Percentiles rank a stretch among this genome's conserved stretches.
These are phyloP conservation scores for Coemansia sp. DNA, from an alignment of 192 early-diverging fungal species.

Conservation along the genomic window DNA sequence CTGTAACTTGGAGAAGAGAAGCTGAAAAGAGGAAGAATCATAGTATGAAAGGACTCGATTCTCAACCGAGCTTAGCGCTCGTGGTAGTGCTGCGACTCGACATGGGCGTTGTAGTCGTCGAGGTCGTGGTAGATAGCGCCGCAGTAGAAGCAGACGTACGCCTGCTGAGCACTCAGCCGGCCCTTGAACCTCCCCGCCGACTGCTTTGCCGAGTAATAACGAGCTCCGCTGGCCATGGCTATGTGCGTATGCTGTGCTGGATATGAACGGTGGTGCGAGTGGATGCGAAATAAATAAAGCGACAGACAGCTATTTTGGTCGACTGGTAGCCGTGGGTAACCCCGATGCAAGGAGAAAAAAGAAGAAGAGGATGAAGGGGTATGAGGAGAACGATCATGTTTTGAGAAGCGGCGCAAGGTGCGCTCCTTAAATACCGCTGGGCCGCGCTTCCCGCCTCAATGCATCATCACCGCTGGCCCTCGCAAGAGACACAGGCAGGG, in stretches of 20 bases:
- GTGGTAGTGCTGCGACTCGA: conserved; percentile 52
- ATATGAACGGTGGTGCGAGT: not conserved
- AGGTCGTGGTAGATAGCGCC: conserved; percentile 47
- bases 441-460: not conserved
- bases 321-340: not conserved
- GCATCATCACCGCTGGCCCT: not conserved
- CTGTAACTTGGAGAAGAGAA: no score
- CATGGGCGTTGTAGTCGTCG: conserved; percentile 47
- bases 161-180: conserved; percentile 36
- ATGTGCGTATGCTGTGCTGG: not conserved
- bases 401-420: not conserved
- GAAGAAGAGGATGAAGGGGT: no score
- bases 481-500: not conserved
- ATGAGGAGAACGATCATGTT: not conserved
- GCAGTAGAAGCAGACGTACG: conserved; percentile 57
- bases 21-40: not conserved
- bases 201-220: not conserved
- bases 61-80: conserved; percentile 27
- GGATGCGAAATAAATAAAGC: no score
- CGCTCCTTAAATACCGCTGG: not conserved
- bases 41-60: not conserved
- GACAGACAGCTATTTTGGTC: not conserved
- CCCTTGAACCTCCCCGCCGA: conserved; percentile 13
- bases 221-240: conserved; percentile 4
- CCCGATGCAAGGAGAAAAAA: not conserved